phyloP scores from a whole-genome alignment of 176 grass and related monocot genomes.

The Oryza meyeriana region DNA sequence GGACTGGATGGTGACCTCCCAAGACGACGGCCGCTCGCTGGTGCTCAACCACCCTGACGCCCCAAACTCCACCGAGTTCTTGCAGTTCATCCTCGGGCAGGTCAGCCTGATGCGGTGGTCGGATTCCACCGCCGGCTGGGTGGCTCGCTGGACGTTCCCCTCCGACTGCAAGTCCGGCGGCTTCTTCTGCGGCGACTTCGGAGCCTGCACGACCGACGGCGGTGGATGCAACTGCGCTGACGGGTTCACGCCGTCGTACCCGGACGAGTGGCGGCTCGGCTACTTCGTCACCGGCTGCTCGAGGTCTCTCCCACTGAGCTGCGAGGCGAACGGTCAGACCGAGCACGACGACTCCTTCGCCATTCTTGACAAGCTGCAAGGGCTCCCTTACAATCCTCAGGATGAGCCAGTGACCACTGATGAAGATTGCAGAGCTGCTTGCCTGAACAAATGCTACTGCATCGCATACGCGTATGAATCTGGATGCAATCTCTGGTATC shows the following conservation, averaged over 20 bases:
- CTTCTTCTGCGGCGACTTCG: slow-evolving; percentile 48
- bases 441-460: slow-evolving; percentile 46
- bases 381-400: slow-evolving; percentile 34
- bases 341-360: slow-evolving; percentile 25
- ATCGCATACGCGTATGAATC: slow-evolving; percentile 28
- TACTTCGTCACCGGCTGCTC: slow-evolving; percentile 41
- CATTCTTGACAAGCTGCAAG: slow-evolving; percentile 15
- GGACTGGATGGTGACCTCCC: slow-evolving; percentile 42
- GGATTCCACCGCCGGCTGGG: slow-evolving; percentile 15
- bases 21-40: slow-evolving; percentile 23
- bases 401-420: slow-evolving; percentile 5
- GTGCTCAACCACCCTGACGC: slow-evolving; percentile 7
- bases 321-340: neutral
- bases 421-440: slow-evolving; percentile 36
- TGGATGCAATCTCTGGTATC: slow-evolving; percentile 41
- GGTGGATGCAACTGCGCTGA: slow-evolving; percentile 25
- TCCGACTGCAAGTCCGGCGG: slow-evolving; percentile 39
- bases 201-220: slow-evolving; percentile 1
- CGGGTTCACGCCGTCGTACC: slow-evolving; percentile 33
- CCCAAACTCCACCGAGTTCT: slow-evolving; percentile 21
- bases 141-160: slow-evolving; percentile 36
- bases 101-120: slow-evolving; percentile 39
- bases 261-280: slow-evolving; percentile 18
- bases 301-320: slow-evolving; percentile 42
- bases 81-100: slow-evolving; percentile 33